A percentile compares a stretch with the other conserved stretches of the same genome.
Evolutionary conservation across 768 basidiomycete genomes (phyloP).

Genomic region (Serendipita vermifera): DNA sequence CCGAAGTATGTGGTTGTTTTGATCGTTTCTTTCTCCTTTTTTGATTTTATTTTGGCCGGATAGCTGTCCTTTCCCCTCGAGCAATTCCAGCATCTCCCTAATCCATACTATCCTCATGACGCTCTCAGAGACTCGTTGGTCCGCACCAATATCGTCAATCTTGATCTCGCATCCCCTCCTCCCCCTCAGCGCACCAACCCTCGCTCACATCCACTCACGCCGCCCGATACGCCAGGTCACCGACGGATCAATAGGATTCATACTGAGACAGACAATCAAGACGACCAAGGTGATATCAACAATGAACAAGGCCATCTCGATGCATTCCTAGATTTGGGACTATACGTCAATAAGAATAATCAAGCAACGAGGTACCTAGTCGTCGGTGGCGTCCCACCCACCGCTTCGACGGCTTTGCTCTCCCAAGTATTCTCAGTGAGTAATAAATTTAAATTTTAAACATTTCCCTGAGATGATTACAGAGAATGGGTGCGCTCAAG

Average conservation of each 20-base stretch:
- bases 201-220: background rate
- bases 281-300: background rate
- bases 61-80: constrained; percentile 8
- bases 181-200: background rate
- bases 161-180: constrained; percentile 2
- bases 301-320: background rate
- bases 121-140: background rate
- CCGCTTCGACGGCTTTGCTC: background rate
- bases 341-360: background rate
- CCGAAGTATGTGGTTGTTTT: no score
- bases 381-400: background rate
- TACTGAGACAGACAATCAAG: background rate
- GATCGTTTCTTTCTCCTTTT: no score
- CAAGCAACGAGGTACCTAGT: constrained; percentile 1
- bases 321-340: background rate
- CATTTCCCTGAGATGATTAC: background rate
- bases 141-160: constrained; percentile 6
- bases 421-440: background rate
- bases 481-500: constrained; percentile 30
- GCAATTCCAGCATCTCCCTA: constrained; percentile 2
- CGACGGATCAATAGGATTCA: background rate
- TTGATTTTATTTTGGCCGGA: no score
- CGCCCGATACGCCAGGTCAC: background rate
- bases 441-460: background rate
- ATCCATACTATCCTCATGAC: constrained; percentile 9